Percentiles rank a stretch among this genome's conserved stretches.
Conservation (phyloP, 805 yeast species). For the Saturnispora sanitii region DNA sequence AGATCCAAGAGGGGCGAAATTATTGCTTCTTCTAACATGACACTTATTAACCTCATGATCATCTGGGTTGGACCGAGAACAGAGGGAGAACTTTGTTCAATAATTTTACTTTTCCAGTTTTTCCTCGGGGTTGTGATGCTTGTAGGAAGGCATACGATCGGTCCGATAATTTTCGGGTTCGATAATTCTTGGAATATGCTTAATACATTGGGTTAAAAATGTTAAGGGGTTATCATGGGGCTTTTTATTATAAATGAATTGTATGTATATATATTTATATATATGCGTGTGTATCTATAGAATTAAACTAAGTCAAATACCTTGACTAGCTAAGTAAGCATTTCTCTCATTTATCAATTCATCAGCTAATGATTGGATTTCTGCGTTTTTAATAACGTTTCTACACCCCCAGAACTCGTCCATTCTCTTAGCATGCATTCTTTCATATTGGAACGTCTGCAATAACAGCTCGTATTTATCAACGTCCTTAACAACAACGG, state of each 20-base stretch:
- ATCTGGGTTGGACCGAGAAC: constrained; percentile 87
- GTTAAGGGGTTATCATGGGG: no score
- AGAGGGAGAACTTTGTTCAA: constrained; percentile 64
- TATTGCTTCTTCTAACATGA: constrained; percentile 62
- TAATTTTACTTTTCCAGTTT: constrained; percentile 55
- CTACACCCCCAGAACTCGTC: constrained; percentile 62
- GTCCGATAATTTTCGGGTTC: constrained; percentile 78
- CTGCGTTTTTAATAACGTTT: constrained; percentile 54
- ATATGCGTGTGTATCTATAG: background rate
- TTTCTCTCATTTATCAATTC: constrained; percentile 41
- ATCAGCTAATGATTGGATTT: constrained; percentile 60
- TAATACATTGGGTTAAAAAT: constrained; percentile 19
- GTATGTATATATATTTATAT: background rate
- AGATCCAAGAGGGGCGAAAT: constrained; percentile 21
- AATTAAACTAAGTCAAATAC: background rate
- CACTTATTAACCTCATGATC: constrained; percentile 71
- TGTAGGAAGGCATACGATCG: constrained; percentile 69
- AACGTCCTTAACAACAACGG: constrained; percentile 84
- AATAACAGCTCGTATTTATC: constrained; percentile 84
- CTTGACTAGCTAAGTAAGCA: constrained; percentile 26
- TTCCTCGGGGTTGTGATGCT: constrained; percentile 57
- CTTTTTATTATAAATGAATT: no score
- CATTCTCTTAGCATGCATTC: constrained; percentile 48
- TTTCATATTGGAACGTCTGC: constrained; percentile 80
- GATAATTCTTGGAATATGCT: constrained; percentile 54